Evolutionary conservation across 257 asterid genomes (phyloP).

Genomic region (Gynochthodes officinalis): DNA sequence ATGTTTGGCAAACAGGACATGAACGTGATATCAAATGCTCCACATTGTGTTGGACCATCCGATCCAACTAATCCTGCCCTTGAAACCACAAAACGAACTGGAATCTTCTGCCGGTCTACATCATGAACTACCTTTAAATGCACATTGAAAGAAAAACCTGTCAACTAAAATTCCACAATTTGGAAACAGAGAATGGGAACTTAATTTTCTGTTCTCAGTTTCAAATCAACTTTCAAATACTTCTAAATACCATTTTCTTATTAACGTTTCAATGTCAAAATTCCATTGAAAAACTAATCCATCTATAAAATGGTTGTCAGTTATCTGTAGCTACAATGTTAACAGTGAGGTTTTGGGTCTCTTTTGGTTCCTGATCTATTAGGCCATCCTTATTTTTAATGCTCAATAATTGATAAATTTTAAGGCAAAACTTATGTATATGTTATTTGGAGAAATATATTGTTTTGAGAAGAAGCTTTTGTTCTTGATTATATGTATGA

Average conservation of each 20-base stretch:
- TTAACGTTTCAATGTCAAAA: neutral
- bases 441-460: too few species aligned
- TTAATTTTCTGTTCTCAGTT: neutral
- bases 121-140: constrained; percentile 72
- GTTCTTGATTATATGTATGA: neutral
- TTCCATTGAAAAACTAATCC: neutral
- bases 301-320: neutral
- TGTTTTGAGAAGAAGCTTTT: too few species aligned
- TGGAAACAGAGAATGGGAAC: neutral
- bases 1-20: constrained; percentile 95
- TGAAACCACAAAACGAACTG: constrained; percentile 72
- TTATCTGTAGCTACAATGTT: neutral
- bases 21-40: constrained; percentile 76
- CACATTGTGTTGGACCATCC: constrained; percentile 71
- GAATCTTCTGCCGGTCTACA: constrained; percentile 80
- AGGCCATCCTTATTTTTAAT: neutral
- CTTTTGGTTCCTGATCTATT: neutral
- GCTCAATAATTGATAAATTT: neutral
- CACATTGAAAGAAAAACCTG: constrained; percentile 2
- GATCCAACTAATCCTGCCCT: constrained; percentile 86
- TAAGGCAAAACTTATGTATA: neutral
- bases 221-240: neutral
- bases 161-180: neutral
- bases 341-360: neutral
- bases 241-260: neutral